A percentile compares a stretch with the other conserved stretches of the same genome.
Evolutionary conservation across 1,284 basidiomycete species (phyloP).

Genomic region (Inonotus obliquus): DNA sequence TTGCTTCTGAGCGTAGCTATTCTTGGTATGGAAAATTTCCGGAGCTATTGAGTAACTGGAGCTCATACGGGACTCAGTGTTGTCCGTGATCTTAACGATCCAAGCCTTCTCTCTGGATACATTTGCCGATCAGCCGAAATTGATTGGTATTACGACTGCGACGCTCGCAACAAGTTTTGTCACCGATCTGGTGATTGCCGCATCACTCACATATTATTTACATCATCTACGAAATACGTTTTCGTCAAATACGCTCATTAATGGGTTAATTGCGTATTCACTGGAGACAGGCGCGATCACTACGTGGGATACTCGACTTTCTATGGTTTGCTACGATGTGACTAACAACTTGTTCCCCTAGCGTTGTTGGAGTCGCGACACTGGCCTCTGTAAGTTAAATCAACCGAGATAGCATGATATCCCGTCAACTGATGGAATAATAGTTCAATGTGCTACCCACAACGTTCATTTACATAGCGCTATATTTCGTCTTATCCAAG

Average conservation of each 20-base stretch:
- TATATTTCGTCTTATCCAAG: constrained; percentile 63
- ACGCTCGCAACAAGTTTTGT: constrained; percentile 41
- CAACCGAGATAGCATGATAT: not conserved
- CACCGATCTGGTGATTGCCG: constrained; percentile 45
- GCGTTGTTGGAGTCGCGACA: constrained; percentile 53
- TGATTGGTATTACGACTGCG: constrained; percentile 33
- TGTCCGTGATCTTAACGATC: constrained; percentile 38
- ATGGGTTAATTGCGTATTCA: constrained; percentile 46
- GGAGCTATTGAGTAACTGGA: not conserved
- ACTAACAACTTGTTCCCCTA: constrained; percentile 23
- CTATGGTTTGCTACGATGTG: not conserved
- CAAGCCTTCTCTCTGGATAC: constrained; percentile 37
- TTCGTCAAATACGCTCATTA: constrained; percentile 41
- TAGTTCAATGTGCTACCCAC: constrained; percentile 53
- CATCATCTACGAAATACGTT: constrained; percentile 43
- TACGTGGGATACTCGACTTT: not conserved
- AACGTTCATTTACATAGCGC: constrained; percentile 54
- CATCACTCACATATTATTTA: constrained; percentile 47
- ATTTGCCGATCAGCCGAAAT: constrained; percentile 22
- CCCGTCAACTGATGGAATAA: not conserved
- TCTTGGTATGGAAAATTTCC: constrained; percentile 2
- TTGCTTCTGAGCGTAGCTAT: constrained; percentile 32
- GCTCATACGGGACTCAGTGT: not conserved
- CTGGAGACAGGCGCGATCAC: constrained; percentile 36
- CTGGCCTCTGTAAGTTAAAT: constrained; percentile 45